Conservation (phyloP, 345 rosid species). For the Cardamine resedifolia region DNA sequence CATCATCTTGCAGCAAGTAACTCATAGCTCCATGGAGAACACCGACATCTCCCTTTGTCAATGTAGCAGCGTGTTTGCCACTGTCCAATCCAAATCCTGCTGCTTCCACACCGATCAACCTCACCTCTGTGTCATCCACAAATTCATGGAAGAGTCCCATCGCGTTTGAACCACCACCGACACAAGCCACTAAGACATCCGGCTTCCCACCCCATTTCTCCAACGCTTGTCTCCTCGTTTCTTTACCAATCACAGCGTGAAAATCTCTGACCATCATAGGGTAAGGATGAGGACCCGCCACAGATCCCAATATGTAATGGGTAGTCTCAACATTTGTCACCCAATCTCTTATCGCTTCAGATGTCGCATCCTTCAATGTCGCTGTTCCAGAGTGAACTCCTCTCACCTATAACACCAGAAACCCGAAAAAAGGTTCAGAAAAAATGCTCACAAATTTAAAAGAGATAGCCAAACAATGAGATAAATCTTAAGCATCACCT, state of each 20-base stretch:
- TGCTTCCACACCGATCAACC: slow-evolving; percentile 97
- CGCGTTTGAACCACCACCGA: slow-evolving; percentile 95
- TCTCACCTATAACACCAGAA: slow-evolving; percentile 50
- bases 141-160: slow-evolving; percentile 97
- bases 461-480: neutral
- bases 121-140: slow-evolving; percentile 66
- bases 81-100: slow-evolving; percentile 91
- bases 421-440: neutral
- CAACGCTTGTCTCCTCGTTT: slow-evolving; percentile 80
- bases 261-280: slow-evolving; percentile 97
- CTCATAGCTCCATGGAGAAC: slow-evolving; percentile 98
- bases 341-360: slow-evolving; percentile 86
- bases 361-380: slow-evolving; percentile 71
- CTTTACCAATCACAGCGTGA: slow-evolving; percentile 87
- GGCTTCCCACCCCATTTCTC: slow-evolving; percentile 98
- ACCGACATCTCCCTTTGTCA: slow-evolving; percentile 84
- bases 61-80: slow-evolving; percentile 93
- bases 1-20: slow-evolving; percentile 88
- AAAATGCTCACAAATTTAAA: neutral
- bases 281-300: slow-evolving; percentile 97
- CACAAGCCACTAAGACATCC: slow-evolving; percentile 87
- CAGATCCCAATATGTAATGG: slow-evolving; percentile 94
- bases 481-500: slow-evolving; percentile 43
- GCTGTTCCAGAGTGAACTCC: slow-evolving; percentile 75
- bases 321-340: slow-evolving; percentile 93